phyloP scores from a whole-genome alignment of 208 protist species.

The Trypanosoma theileri region DNA sequence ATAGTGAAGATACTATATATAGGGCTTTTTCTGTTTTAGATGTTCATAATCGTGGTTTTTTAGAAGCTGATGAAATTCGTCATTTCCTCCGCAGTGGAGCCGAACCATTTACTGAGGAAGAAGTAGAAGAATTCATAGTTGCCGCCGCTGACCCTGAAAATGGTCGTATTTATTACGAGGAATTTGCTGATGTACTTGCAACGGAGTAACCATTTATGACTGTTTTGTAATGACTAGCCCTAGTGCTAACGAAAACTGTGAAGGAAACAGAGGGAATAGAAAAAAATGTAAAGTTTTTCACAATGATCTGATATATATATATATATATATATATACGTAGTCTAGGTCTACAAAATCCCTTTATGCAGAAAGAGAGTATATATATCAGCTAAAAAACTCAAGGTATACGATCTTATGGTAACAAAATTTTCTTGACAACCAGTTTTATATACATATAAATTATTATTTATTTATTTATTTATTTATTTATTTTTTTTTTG shows the following conservation, averaged over 20 bases:
- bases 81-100: conserved; percentile 46
- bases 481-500: no score
- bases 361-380: no score
- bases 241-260: background rate
- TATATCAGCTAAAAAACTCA: no score
- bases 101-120: conserved; percentile 71
- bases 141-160: conserved; percentile 75
- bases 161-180: conserved; percentile 71
- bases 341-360: no score
- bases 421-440: no score
- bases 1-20: conserved; percentile 60
- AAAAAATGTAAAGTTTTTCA: conserved; percentile 1
- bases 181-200: conserved; percentile 81
- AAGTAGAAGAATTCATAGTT: conserved; percentile 78
- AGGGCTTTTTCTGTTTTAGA: conserved; percentile 76
- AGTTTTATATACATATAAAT: no score
- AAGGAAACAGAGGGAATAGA: background rate
- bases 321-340: background rate
- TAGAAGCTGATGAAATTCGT: conserved; percentile 66
- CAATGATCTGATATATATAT: background rate
- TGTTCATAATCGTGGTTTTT: conserved; percentile 55
- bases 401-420: no score
- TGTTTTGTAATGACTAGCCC: background rate
- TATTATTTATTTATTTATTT: no score
- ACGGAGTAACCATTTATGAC: conserved; percentile 43